A percentile compares a stretch with the other conserved stretches of the same genome.
These are phyloP conservation scores for Tetrapisispora pingtungensis DNA, from an alignment of 805 yeast genomes.

Conservation along the genomic window DNA sequence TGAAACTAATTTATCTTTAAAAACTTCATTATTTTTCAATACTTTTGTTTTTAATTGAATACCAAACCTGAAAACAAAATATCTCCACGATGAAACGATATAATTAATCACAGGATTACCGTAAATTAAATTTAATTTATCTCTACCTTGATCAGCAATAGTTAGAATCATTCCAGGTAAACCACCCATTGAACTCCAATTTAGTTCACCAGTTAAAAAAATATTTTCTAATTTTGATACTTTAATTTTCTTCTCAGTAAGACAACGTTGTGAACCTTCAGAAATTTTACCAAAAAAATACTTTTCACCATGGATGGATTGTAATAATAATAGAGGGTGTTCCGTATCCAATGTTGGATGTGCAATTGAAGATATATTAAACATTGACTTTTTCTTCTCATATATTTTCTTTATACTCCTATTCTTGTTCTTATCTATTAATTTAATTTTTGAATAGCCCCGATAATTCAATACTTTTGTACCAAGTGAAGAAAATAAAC, in stretches of 20 bases:
- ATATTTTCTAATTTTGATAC: conserved; percentile 52
- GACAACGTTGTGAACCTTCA: conserved; percentile 76
- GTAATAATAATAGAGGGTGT: conserved; percentile 47
- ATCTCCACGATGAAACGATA: conserved; percentile 72
- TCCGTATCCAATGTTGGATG: conserved; percentile 55
- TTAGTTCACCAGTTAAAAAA: conserved; percentile 67
- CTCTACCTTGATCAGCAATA: conserved; percentile 64
- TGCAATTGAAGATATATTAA: conserved; percentile 40
- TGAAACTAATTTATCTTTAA: conserved; percentile 30
- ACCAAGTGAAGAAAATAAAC: neutral
- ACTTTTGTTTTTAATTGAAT: conserved; percentile 36
- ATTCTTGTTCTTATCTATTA: neutral
- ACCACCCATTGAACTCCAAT: conserved; percentile 83
- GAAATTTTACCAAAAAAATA: conserved; percentile 71
- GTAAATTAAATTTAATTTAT: conserved; percentile 44
- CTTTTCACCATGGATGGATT: conserved; percentile 29
- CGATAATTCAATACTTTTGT: neutral
- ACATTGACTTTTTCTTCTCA: conserved; percentile 28
- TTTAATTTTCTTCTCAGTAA: conserved; percentile 50
- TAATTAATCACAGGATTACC: conserved; percentile 42
- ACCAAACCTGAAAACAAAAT: conserved; percentile 74
- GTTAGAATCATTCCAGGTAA: conserved; percentile 83
- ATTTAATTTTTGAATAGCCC: neutral
- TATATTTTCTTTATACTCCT: neutral
- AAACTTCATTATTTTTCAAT: conserved; percentile 15